Evolutionary conservation across 208 protist genomes (phyloP).

Genomic region (Zelonia costaricensis): DNA sequence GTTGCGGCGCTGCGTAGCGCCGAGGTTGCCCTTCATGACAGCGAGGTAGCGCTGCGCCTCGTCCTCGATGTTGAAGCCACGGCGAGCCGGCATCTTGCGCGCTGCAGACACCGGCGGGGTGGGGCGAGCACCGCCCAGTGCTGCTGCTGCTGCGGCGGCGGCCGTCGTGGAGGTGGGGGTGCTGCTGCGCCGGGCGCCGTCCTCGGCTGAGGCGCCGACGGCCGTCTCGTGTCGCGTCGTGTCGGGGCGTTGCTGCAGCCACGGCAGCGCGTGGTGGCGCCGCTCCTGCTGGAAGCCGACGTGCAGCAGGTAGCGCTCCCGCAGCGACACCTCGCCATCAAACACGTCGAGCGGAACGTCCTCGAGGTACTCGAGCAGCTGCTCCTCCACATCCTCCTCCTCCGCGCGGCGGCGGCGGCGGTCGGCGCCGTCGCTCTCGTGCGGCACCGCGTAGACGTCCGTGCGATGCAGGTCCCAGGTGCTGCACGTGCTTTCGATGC

Average conservation of each 20-base stretch:
- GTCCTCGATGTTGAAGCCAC: neutral
- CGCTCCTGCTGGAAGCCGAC: constrained; percentile 32
- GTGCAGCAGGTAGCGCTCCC: constrained; percentile 62
- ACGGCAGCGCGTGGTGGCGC: constrained; percentile 3
- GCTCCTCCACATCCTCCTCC: constrained; percentile 49
- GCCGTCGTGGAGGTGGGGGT: neutral
- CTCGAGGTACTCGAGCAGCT: constrained; percentile 59
- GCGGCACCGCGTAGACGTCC: constrained; percentile 36
- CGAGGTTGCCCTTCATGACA: constrained; percentile 1
- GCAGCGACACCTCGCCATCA: constrained; percentile 47
- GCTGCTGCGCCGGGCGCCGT: neutral
- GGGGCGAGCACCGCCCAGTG: neutral
- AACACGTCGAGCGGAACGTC: constrained; percentile 70
- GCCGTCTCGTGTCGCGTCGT: neutral
- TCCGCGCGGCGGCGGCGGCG: neutral
- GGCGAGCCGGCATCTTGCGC: neutral
- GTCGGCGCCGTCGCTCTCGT: neutral
- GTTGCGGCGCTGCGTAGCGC: neutral
- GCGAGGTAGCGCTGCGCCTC: neutral
- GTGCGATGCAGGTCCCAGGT: constrained; percentile 62
- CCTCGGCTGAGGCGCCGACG: too few relatives aligned
- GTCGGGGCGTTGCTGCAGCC: neutral
- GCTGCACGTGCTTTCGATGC: constrained; percentile 46
- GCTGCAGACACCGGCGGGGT: neutral
- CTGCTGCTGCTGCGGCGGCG: neutral